These are phyloP conservation scores for Xylaria sp. DNA, from an alignment of 2,329 filamentous ascomycete species.

Conservation along the genomic window DNA sequence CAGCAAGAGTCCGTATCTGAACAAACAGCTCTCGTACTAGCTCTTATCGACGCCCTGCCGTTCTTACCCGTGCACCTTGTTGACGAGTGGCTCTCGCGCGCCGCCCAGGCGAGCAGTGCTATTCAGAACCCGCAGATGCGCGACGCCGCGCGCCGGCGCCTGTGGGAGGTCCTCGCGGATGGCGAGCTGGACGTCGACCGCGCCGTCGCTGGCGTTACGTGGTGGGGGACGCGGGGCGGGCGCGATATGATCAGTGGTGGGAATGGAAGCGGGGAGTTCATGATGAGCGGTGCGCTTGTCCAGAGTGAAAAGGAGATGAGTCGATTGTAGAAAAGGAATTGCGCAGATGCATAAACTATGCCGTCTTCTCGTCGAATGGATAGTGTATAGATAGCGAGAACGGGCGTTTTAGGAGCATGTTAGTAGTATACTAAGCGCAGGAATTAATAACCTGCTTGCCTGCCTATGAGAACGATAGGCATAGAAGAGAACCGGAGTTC, in stretches of 20 bases:
- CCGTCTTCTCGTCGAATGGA: background rate
- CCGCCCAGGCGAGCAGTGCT: conserved; percentile 72
- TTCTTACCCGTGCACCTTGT: conserved; percentile 75
- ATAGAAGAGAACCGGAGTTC: background rate
- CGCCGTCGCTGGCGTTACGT: conserved; percentile 79
- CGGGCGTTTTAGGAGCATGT: conserved; percentile 13
- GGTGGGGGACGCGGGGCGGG: conserved; percentile 77
- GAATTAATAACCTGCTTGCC: background rate
- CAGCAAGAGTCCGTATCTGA: conserved; percentile 66
- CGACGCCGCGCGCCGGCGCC: conserved; percentile 72
- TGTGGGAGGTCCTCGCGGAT: conserved; percentile 81
- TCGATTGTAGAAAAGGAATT: conserved; percentile 10
- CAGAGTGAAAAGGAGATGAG: conserved; percentile 47
- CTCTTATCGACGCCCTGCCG: conserved; percentile 81
- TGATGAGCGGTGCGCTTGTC: conserved; percentile 66
- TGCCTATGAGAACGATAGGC: background rate
- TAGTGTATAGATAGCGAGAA: background rate
- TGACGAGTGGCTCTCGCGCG: conserved; percentile 82
- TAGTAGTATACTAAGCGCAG: background rate
- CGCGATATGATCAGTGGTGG: conserved; percentile 58
- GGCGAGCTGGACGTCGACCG: conserved; percentile 92
- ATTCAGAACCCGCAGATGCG: conserved; percentile 71
- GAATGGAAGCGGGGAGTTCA: conserved; percentile 41
- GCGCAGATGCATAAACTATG: background rate
- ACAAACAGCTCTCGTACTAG: conserved; percentile 79